phyloP scores from a whole-genome alignment of 1,284 basidiomycete genomes.

The Malassezia caprae region DNA sequence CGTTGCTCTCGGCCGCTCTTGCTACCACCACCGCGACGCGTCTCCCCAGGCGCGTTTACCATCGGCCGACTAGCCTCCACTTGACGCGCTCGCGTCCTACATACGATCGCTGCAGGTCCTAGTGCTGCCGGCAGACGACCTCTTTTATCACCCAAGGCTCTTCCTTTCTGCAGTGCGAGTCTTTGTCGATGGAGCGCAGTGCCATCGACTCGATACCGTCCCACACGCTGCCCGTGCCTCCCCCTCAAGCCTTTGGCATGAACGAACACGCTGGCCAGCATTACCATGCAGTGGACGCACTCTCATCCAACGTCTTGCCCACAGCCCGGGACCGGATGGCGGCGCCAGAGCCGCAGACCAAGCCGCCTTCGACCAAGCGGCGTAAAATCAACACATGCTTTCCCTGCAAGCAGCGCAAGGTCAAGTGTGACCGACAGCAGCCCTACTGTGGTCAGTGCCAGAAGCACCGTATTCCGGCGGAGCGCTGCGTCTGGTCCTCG shows the following conservation, averaged over 20 bases:
- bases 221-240: slow-evolving; percentile 14
- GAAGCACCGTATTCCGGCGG: slow-evolving; percentile 32
- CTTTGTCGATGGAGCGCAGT: slow-evolving; percentile 4
- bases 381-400: slow-evolving; percentile 44
- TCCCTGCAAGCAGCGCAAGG: slow-evolving; percentile 40
- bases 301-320: slow-evolving; percentile 17
- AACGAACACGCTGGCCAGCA: slow-evolving; percentile 14
- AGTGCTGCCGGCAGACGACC: neutral
- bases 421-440: slow-evolving; percentile 40
- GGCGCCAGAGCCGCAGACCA: slow-evolving; percentile 11
- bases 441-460: slow-evolving; percentile 41
- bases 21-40: slow-evolving; percentile 17
- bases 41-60: slow-evolving; percentile 1
- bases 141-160: neutral
- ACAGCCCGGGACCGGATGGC: slow-evolving; percentile 9
- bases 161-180: neutral
- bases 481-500: slow-evolving; percentile 31
- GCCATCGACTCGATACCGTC: slow-evolving; percentile 13
- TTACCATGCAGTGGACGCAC: slow-evolving; percentile 18
- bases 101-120: neutral
- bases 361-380: slow-evolving; percentile 24
- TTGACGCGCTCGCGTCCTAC: neutral
- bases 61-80: slow-evolving; percentile 22
- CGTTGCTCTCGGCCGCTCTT: slow-evolving; percentile 12
- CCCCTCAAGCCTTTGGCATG: slow-evolving; percentile 14